Evolutionary conservation across 345 rosid species (phyloP).

Genomic region (Leavenworthia alabamica): DNA sequence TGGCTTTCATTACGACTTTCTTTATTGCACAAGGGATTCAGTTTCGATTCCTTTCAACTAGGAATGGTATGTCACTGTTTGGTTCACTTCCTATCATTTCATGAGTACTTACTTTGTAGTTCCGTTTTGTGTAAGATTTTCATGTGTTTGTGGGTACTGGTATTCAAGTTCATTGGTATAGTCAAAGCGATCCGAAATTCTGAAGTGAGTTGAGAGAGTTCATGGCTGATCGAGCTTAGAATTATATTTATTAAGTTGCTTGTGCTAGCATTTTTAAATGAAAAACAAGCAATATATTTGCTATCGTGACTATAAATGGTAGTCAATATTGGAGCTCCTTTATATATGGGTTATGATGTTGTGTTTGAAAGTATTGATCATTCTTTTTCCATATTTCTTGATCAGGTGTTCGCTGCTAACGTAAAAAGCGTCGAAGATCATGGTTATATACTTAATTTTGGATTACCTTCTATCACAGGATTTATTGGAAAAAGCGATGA

Average conservation of each 20-base stretch:
- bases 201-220: not conserved
- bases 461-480: conserved; percentile 67
- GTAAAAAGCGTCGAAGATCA: conserved; percentile 95
- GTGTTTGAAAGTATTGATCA: not conserved
- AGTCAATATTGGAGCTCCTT: not conserved
- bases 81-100: conserved; percentile 14
- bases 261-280: not conserved
- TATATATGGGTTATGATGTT: not conserved
- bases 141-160: not conserved
- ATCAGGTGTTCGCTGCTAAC: conserved; percentile 63
- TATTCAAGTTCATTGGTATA: not conserved
- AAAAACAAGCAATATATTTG: conserved; percentile 4
- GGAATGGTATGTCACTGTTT: conserved; percentile 68
- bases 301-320: not conserved
- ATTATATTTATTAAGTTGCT: conserved; percentile 2
- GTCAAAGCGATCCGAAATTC: not conserved
- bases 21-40: conserved; percentile 61
- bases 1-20: conserved; percentile 92
- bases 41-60: conserved; percentile 67
- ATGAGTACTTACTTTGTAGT: not conserved
- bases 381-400: conserved; percentile 15
- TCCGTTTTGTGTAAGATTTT: not conserved
- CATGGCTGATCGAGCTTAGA: not conserved
- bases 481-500: conserved; percentile 52
- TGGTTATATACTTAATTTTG: conserved; percentile 91